Percentiles rank a stretch among this genome's conserved stretches.
Conservation (phyloP, 352 stramenopile species). For the Phytophthora foliorum region DNA sequence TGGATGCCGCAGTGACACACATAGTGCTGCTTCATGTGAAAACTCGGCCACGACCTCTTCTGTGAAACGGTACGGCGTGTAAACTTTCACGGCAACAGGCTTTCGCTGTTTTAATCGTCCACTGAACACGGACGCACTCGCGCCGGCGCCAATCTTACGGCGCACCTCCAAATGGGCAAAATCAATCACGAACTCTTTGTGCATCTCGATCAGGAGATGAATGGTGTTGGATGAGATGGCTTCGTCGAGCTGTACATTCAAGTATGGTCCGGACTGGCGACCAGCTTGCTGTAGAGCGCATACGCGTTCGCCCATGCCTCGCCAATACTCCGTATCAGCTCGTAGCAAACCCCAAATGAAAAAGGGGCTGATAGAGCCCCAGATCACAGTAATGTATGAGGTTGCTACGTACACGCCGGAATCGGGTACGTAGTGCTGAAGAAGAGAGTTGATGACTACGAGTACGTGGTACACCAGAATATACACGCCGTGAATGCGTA, state of each 20-base stretch:
- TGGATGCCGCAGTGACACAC: conserved; percentile 55
- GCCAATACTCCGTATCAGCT: conserved; percentile 63
- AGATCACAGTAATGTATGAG: conserved; percentile 38
- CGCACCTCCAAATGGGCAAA: conserved; percentile 68
- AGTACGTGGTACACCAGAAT: conserved; percentile 43
- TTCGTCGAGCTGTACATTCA: conserved; percentile 40
- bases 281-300: conserved; percentile 38
- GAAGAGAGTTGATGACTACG: conserved; percentile 25
- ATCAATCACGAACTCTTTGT: conserved; percentile 75
- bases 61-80: conserved; percentile 60
- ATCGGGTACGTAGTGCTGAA: conserved; percentile 22
- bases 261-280: conserved; percentile 5
- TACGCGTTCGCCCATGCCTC: conserved; percentile 51
- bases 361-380: conserved; percentile 41
- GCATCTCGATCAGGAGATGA: conserved; percentile 73
- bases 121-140: conserved; percentile 59
- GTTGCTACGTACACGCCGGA: conserved; percentile 2
- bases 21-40: conserved; percentile 71
- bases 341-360: conserved; percentile 64
- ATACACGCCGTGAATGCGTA: conserved; percentile 49
- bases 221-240: conserved; percentile 56
- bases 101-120: conserved; percentile 45
- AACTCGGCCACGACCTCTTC: conserved; percentile 65
- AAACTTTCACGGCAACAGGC: conserved; percentile 71
- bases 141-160: conserved; percentile 57